Evolutionary conservation across 306 rosid genomes (phyloP).

Genomic region (Cucurbita maxima): DNA sequence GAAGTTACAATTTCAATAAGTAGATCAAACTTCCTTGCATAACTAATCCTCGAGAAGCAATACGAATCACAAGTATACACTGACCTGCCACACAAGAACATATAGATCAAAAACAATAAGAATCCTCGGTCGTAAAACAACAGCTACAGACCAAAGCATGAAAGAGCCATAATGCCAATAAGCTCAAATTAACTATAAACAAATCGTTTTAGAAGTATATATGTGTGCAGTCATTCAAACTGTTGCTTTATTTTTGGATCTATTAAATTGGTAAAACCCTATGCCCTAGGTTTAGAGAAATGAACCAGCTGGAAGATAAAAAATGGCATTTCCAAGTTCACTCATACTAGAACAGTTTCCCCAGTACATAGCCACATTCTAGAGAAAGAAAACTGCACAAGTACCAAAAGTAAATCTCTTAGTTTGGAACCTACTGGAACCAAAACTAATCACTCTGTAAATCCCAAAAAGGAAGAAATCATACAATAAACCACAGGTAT

Average conservation of each 20-base stretch:
- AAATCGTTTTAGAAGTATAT: neutral
- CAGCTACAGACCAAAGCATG: neutral
- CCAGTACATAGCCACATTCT: neutral
- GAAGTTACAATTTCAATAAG: neutral
- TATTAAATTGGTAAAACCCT: neutral
- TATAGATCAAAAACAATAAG: neutral
- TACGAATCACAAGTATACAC: neutral
- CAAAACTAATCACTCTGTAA: neutral
- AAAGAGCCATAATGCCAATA: neutral
- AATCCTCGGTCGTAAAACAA: neutral
- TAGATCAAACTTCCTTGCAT: neutral
- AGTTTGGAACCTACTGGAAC: neutral
- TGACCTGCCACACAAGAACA: neutral
- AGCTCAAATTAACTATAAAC: neutral
- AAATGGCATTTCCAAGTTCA: neutral
- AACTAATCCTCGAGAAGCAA: neutral
- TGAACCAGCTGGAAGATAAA: neutral
- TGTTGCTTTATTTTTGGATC: neutral
- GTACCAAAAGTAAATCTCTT: neutral
- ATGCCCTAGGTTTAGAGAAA: neutral
- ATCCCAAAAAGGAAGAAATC: neutral
- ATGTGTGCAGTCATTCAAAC: neutral
- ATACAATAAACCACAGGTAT: neutral
- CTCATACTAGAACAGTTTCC: neutral
- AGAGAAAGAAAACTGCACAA: neutral